Conservation (phyloP, 306 rosid species). For the Lupinus albus region DNA sequence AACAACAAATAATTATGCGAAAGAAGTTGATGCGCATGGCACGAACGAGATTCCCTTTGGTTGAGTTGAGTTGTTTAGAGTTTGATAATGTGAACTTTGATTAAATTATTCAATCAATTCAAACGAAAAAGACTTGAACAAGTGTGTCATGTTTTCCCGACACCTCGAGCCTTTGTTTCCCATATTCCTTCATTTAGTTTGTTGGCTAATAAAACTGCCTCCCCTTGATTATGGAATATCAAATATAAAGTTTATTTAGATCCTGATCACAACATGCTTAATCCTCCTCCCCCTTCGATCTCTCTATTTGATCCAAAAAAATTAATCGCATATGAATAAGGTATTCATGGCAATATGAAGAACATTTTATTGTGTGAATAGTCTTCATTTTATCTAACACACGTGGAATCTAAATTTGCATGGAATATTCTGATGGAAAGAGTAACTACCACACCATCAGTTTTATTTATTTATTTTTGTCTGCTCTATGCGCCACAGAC, state of each 20-base stretch:
- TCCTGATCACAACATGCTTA: conserved; percentile 28
- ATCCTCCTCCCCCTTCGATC: not conserved
- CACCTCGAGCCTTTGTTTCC: conserved; percentile 74
- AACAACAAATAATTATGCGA: conserved; percentile 38
- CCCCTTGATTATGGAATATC: conserved; percentile 41
- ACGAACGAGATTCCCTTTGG: conserved; percentile 57
- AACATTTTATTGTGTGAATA: not conserved
- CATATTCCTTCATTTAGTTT: conserved; percentile 58
- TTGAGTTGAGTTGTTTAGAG: conserved; percentile 59
- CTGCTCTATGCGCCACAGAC: conserved; percentile 51
- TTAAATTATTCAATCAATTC: conserved; percentile 38
- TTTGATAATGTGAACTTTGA: conserved; percentile 30
- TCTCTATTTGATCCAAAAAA: no score
- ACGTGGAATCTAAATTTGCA: not conserved
- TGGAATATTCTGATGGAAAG: conserved; percentile 35
- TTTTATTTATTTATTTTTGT: conserved; percentile 42
- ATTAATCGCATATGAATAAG: no score
- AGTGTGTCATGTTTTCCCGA: conserved; percentile 86
- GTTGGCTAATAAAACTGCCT: conserved; percentile 49
- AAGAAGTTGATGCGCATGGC: conserved; percentile 75
- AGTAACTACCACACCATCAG: conserved; percentile 36
- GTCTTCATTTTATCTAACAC: not conserved
- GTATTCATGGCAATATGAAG: no score
- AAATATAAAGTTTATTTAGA: conserved; percentile 28
- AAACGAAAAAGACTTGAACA: conserved; percentile 37